These are phyloP conservation scores for Xylaria sp. DNA, from an alignment of 2,329 filamentous ascomycete genomes.

Conservation along the genomic window DNA sequence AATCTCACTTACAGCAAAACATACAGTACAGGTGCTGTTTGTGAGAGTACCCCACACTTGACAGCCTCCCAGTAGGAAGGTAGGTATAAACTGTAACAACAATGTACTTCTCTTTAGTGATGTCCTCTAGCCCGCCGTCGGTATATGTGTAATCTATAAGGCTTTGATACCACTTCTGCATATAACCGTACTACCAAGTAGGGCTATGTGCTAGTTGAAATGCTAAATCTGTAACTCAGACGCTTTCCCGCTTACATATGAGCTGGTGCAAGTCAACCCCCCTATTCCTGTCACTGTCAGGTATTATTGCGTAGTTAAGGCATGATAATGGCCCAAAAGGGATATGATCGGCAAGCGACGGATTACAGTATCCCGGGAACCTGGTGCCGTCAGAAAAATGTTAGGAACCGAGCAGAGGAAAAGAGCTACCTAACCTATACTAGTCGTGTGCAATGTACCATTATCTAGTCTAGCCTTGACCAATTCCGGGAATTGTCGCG, in stretches of 20 bases:
- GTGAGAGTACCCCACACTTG: too few relatives aligned
- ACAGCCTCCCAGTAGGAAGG: not conserved
- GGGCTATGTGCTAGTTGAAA: not conserved
- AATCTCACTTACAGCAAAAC: too few relatives aligned
- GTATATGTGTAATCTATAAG: not conserved
- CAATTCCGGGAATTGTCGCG: slow-evolving; percentile 47
- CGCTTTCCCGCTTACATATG: not conserved
- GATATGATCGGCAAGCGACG: slow-evolving; percentile 23
- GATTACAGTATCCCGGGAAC: slow-evolving; percentile 32
- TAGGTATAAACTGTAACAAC: not conserved
- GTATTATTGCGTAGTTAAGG: not conserved
- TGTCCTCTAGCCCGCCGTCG: not conserved
- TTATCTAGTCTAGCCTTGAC: slow-evolving; percentile 38
- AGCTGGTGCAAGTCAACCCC: not conserved
- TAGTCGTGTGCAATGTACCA: slow-evolving; percentile 3
- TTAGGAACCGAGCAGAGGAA: slow-evolving; percentile 17
- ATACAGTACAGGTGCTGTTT: too few relatives aligned
- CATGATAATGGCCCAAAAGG: not conserved
- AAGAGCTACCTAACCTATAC: not conserved
- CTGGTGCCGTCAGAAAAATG: slow-evolving; percentile 33
- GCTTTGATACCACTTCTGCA: not conserved
- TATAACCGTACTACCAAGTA: not conserved
- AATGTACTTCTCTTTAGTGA: not conserved
- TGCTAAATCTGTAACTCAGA: not conserved
- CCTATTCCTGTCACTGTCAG: slow-evolving; percentile 7